Evolutionary conservation across 2,329 filamentous ascomycete species (phyloP), one percentile per base, ranked within the genome.

Genomic region (Cyclaneusma minus): DNA sequence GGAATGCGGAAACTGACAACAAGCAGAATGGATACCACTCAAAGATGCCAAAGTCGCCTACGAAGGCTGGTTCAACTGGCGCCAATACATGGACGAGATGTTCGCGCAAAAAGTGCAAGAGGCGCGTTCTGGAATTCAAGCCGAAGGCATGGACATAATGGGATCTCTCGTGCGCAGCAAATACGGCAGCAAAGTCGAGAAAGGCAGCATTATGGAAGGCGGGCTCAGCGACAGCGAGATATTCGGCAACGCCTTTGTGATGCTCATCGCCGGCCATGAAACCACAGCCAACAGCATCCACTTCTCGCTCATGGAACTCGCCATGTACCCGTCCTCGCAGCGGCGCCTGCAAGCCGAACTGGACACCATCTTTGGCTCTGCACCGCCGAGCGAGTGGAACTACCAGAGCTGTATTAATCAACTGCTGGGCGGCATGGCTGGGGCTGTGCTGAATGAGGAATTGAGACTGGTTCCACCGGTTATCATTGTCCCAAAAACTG

Each of bases 381-480:
- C 56, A 10, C 63, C 75, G 13, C 61, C 69, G 4, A 49, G 51
- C 1, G 58, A 64, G 6, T 87, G 80, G 81, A 61, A 70, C 39
- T 87, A 82, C 45, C 78, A 85, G 22, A 50, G 56, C 7, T 57
- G 68, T 38, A 60, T 85, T 34, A 70, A 68, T 22, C 56, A 62
- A 6, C 60, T 89, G 32, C 66, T 81, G 37, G 67, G 62, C 7
- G 70, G 72, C 32, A 74, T 81, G 60, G 54, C 75, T 7, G 81
- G 75, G 11, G 80, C 81, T 4, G 66, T 76, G 39, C 65, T 87
- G 61, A 80, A 83, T 43, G 81, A 89, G 54, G 72, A 75, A 19
- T 59, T 89, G 28, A 70, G 82, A 7, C 42, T 84, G 21, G 60
- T 82, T 32, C 78, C 80, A 2, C 70, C 81, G 0, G 74, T 82